Conservation (phyloP, 2,329 filamentous ascomycete species). For the Tolypocladium capitatum region DNA sequence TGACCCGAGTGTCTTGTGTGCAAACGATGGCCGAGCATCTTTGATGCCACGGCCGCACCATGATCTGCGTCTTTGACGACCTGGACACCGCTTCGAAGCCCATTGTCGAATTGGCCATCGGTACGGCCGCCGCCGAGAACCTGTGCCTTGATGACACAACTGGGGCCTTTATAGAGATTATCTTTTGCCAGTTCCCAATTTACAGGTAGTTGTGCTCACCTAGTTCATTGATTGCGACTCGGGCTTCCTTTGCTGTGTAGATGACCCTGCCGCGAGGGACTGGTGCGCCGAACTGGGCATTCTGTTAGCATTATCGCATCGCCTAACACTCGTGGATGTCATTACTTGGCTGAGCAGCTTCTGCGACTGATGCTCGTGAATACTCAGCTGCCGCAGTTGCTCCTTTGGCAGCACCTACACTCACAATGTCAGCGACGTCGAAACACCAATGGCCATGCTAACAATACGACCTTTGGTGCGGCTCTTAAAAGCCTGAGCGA, state of each 20-base stretch:
- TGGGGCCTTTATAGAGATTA: slow-evolving; percentile 5
- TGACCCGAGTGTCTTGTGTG: not conserved
- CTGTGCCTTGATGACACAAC: slow-evolving; percentile 15
- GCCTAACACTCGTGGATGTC: not conserved
- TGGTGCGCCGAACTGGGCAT: slow-evolving; percentile 11
- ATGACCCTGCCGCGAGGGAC: slow-evolving; percentile 12
- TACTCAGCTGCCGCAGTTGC: slow-evolving; percentile 8
- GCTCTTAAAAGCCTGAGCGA: not conserved
- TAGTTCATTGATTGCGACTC: slow-evolving; percentile 9
- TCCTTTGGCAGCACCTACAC: not conserved
- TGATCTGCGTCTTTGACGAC: slow-evolving; percentile 6
- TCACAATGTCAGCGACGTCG: not conserved
- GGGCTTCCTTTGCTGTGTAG: slow-evolving; percentile 9
- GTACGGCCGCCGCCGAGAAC: slow-evolving; percentile 7
- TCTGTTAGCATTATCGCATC: not conserved
- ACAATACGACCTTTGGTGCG: not conserved
- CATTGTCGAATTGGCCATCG: slow-evolving; percentile 5
- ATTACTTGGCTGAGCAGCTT: slow-evolving; percentile 12
- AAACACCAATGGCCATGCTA: too few relatives aligned
- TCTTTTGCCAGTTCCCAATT: too few relatives aligned
- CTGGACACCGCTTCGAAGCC: slow-evolving; percentile 3
- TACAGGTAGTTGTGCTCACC: slow-evolving; percentile 6
- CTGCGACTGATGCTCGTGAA: slow-evolving; percentile 17
- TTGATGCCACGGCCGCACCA: slow-evolving; percentile 7
- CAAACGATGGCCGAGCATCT: slow-evolving; percentile 7